A percentile compares a stretch with the other conserved stretches of the same genome.
These are phyloP conservation scores for Penicillium sp. DNA, from an alignment of 2,329 filamentous ascomycete species.

Conservation along the genomic window DNA sequence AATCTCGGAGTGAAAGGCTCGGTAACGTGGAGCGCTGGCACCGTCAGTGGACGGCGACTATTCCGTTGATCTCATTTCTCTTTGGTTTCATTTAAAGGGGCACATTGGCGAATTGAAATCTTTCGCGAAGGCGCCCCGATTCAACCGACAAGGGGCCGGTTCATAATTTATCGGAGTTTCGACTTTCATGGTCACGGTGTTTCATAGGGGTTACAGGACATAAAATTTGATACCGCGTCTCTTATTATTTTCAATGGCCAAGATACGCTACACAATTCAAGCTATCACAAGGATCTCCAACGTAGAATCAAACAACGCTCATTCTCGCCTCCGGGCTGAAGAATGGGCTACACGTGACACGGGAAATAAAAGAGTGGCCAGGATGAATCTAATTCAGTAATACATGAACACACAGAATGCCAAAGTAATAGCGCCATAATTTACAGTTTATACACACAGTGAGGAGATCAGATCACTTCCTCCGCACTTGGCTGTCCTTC, in stretches of 20 bases:
- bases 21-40: slow-evolving; percentile 46
- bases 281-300: no score
- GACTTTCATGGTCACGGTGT: background rate
- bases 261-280: no score
- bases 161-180: background rate
- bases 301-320: no score
- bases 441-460: slow-evolving; percentile 27
- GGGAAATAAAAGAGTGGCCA: slow-evolving; percentile 1
- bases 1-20: slow-evolving; percentile 48
- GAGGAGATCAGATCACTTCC: slow-evolving; percentile 14
- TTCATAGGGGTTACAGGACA: background rate
- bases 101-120: slow-evolving; percentile 1
- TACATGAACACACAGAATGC: slow-evolving; percentile 24
- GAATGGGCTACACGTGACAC: background rate
- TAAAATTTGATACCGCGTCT: slow-evolving; percentile 5
- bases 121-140: background rate
- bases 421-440: slow-evolving; percentile 24
- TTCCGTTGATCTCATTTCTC: slow-evolving; percentile 41
- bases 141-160: background rate
- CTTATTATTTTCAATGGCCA: background rate
- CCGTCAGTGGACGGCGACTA: slow-evolving; percentile 44
- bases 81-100: slow-evolving; percentile 9
- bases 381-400: slow-evolving; percentile 15
- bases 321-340: background rate
- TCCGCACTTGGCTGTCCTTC: slow-evolving; percentile 1